phyloP scores from a whole-genome alignment of 768 basidiomycete species.

The Holtermannia corniformis region DNA sequence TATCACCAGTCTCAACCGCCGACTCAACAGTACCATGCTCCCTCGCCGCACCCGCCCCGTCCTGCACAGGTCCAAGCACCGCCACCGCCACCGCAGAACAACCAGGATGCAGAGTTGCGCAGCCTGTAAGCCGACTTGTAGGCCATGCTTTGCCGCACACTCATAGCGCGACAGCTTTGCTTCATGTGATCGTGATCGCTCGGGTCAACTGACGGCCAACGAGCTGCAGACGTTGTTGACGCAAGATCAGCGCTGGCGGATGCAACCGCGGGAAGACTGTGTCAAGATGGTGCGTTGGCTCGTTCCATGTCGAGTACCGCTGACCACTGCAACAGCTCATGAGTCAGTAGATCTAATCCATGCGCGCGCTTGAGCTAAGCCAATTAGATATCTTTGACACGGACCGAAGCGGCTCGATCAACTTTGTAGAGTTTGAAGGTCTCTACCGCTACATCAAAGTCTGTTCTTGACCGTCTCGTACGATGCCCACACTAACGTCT shows the following conservation, averaged over 20 bases:
- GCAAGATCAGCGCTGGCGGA: constrained; percentile 31
- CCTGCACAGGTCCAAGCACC: constrained; percentile 10
- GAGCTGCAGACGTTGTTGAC: constrained; percentile 36
- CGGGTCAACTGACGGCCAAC: constrained; percentile 34
- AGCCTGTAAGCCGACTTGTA: constrained; percentile 17
- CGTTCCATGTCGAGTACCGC: too few species aligned
- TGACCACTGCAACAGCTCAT: constrained; percentile 12
- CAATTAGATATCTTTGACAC: constrained; percentile 41
- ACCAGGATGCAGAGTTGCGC: constrained; percentile 20
- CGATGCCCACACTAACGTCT: neutral
- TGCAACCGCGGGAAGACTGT: constrained; percentile 41
- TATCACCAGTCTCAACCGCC: neutral
- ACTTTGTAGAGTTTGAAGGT: constrained; percentile 40
- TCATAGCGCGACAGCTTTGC: constrained; percentile 25
- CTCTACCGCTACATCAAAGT: constrained; percentile 40
- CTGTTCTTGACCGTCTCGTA: constrained; percentile 1
- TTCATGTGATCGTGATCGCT: constrained; percentile 30
- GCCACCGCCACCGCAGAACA: constrained; percentile 9
- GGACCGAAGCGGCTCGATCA: constrained; percentile 38
- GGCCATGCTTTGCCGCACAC: neutral
- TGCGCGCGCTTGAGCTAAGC: too few species aligned
- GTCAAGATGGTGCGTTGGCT: constrained; percentile 39
- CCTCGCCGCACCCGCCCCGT: neutral
- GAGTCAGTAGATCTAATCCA: constrained; percentile 16
- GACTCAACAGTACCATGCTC: neutral